Conservation (phyloP, 371 early-diverging fungal species). For the Mortierella sp. region DNA sequence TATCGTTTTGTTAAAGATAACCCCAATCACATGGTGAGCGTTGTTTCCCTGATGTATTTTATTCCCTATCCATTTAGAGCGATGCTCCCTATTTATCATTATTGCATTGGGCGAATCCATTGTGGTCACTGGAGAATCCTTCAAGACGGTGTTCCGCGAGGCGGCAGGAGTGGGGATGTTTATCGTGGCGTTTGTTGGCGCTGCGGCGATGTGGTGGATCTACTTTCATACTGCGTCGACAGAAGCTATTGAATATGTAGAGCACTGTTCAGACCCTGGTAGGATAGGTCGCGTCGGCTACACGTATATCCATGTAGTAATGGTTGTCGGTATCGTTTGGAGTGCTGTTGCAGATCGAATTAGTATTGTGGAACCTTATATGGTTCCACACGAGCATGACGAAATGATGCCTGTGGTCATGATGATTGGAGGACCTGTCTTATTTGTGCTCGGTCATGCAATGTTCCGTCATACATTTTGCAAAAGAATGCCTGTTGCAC, state of each 20-base stretch:
- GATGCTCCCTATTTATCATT: constrained; percentile 50
- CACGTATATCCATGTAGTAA: constrained; percentile 46
- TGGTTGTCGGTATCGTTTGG: constrained; percentile 53
- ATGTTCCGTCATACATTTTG: constrained; percentile 42
- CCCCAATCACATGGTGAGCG: not conserved
- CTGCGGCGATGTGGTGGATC: constrained; percentile 54
- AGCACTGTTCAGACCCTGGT: constrained; percentile 32
- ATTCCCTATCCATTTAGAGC: constrained; percentile 17
- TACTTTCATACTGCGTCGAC: constrained; percentile 43
- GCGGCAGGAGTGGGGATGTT: constrained; percentile 41
- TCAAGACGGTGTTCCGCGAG: constrained; percentile 15
- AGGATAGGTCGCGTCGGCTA: constrained; percentile 46
- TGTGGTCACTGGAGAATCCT: constrained; percentile 45
- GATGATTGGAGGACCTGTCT: constrained; percentile 40
- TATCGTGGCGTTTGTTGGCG: constrained; percentile 32
- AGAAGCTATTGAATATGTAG: constrained; percentile 37
- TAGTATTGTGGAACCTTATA: constrained; percentile 24
- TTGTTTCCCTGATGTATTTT: not conserved
- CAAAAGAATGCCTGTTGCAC: constrained; percentile 18
- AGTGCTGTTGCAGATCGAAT: constrained; percentile 45
- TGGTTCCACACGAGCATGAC: constrained; percentile 25
- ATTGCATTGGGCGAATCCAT: constrained; percentile 51
- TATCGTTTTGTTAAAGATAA: not conserved
- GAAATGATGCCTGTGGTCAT: constrained; percentile 27
- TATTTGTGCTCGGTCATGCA: constrained; percentile 49